A percentile compares a stretch with the other conserved stretches of the same genome.
Evolutionary conservation across 2,329 filamentous ascomycete genomes (phyloP).

Genomic region (Neoscytalidium dimidiatum): DNA sequence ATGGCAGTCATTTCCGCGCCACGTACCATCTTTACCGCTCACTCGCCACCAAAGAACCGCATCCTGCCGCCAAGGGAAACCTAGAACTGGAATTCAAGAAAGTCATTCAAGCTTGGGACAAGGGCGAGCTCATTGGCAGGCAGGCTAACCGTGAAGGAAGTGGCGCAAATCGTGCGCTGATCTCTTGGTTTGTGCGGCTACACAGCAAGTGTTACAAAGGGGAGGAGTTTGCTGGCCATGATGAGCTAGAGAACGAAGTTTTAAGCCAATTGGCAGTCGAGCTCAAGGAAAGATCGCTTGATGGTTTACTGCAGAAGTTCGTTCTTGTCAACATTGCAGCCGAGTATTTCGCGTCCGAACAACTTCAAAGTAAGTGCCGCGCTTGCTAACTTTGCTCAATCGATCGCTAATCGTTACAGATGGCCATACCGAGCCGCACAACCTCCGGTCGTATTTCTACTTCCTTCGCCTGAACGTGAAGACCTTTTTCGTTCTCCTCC

Average conservation of each 20-base stretch:
- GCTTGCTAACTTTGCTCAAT: not conserved
- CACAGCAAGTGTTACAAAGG: constrained; percentile 85
- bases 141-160: constrained; percentile 45
- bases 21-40: constrained; percentile 90
- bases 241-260: constrained; percentile 84
- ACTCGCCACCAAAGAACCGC: constrained; percentile 71
- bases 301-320: constrained; percentile 72
- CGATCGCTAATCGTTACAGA: not conserved
- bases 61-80: constrained; percentile 74
- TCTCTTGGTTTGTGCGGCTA: constrained; percentile 81
- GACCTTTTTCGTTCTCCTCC: constrained; percentile 72
- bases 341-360: constrained; percentile 68
- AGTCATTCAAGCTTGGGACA: constrained; percentile 59
- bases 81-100: constrained; percentile 78
- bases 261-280: constrained; percentile 74
- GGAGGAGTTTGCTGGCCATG: constrained; percentile 70
- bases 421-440: constrained; percentile 14
- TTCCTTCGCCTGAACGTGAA: constrained; percentile 77
- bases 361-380: constrained; percentile 55
- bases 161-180: constrained; percentile 64
- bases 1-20: constrained; percentile 77
- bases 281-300: constrained; percentile 67
- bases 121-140: constrained; percentile 51
- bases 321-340: constrained; percentile 84
- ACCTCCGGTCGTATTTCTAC: constrained; percentile 51